These are phyloP conservation scores for Chenopodium suecicum DNA, from an alignment of 148 eudicot species.

Conservation along the genomic window DNA sequence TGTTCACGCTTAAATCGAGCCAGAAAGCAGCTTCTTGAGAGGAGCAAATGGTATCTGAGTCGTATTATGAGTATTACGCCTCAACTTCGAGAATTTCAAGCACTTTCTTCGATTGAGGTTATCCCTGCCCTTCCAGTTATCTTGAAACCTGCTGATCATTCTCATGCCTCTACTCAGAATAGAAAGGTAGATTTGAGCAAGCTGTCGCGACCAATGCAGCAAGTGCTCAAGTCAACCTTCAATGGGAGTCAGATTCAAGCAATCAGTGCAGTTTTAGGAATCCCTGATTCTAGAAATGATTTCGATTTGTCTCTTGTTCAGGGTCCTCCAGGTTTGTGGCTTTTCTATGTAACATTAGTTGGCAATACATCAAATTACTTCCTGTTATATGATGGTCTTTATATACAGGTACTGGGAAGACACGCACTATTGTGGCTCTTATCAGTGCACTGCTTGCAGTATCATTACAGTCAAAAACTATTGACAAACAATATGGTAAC, in stretches of 20 bases:
- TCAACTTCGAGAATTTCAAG: conserved; percentile 94
- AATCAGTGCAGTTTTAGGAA: conserved; percentile 56
- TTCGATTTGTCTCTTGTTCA: conserved; percentile 80
- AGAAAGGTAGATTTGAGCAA: conserved; percentile 48
- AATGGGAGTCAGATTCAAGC: conserved; percentile 95
- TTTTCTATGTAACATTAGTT: conserved; percentile 14
- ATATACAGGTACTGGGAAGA: conserved; percentile 90
- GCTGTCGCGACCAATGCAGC: conserved; percentile 68
- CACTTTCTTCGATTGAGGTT: conserved; percentile 73
- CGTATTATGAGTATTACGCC: conserved; percentile 92
- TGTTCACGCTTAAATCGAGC: conserved; percentile 65
- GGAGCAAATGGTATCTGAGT: conserved; percentile 90
- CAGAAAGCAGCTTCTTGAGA: conserved; percentile 72
- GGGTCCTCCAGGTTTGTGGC: conserved; percentile 96
- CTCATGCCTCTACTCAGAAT: conserved; percentile 32
- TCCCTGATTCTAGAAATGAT: conserved; percentile 46
- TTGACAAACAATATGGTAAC: conserved; percentile 38
- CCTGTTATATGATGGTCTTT: conserved; percentile 4
- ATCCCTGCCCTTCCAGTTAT: conserved; percentile 81
- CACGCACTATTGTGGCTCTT: conserved; percentile 88
- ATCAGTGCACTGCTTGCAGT: conserved; percentile 73
- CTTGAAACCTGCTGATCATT: conserved; percentile 56
- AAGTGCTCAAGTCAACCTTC: conserved; percentile 58
- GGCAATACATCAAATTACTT: neutral
- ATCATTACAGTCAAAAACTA: conserved; percentile 34